Base-by-base conservation (phyloP, 1,284 basidiomycete genomes). In the Moniliella sp. region DNA sequence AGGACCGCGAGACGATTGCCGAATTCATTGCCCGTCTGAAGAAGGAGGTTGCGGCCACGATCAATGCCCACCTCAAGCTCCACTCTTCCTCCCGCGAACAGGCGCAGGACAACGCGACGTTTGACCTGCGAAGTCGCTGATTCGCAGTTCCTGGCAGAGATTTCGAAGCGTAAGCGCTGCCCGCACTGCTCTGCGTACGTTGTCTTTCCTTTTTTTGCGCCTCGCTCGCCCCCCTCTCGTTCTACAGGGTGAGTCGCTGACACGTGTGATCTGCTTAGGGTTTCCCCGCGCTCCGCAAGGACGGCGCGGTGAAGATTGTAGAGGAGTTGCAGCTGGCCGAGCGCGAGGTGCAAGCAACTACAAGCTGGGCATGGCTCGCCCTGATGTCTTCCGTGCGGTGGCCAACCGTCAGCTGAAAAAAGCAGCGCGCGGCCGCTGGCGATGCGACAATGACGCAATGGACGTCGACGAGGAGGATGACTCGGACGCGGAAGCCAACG, bases 301-400 rank as follows among this genome's bases (percentile, higher is more conserved):
- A 97, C 57, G 83, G 81, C 1, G 71, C 80, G 55, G 79, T 81
- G 37, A 94, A 93, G 64, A 72, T 99, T 42, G 77, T 94, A 57
- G n/a, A n/a, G n/a, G 86, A 94, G 64, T 79, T 80, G 50, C 83
- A 84, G 49, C 69, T 94, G 17, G 68, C 78, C 1, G 36, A 62
- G 4, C 88, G 84, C 62, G 77, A 86, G 55, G 79, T 78, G 61
- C 66, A 63, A 67, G 71, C 32, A 73, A 78, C 57, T 55, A 62
- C 4, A 61, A 65, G n/a, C 61, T 63, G 31, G 67, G 64, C n/a
- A 62, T 75, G 37, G 71, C 64, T 3, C 35, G 47, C 18, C 41
- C 41, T 9, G 37, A 48, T 31, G 46, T 36, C 19, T 41, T 23
- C n/a, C 8, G 8, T 70, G 76, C 11, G 18, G 11, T 15, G 76